Percentiles rank a stretch among this genome's conserved stretches.
Evolutionary conservation across 768 basidiomycete genomes (phyloP).

Genomic region (Boletellus ananiceps): DNA sequence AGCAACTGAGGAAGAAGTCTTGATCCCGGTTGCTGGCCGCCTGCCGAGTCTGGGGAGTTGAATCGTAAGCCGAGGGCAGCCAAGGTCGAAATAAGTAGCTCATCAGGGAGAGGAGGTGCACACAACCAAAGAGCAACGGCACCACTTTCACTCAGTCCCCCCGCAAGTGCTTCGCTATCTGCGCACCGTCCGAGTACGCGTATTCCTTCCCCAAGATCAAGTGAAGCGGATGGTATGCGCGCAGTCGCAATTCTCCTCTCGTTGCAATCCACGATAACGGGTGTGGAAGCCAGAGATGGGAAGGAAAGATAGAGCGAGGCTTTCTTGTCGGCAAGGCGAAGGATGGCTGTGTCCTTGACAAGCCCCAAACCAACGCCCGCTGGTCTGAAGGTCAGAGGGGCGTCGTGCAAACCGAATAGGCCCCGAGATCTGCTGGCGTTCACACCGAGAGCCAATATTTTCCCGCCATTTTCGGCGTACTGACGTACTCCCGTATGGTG

Average conservation of each 20-base stretch:
- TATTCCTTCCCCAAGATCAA: constrained; percentile 14
- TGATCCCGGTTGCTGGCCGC: not conserved
- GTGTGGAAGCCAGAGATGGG: constrained; percentile 12
- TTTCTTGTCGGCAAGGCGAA: constrained; percentile 25
- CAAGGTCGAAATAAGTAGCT: constrained; percentile 19
- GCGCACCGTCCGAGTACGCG: constrained; percentile 19
- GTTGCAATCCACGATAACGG: constrained; percentile 8
- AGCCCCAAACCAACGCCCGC: constrained; percentile 30
- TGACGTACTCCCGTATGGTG: constrained; percentile 44
- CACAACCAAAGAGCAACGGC: constrained; percentile 30
- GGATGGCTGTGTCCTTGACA: constrained; percentile 19
- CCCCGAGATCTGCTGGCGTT: constrained; percentile 50
- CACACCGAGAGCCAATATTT: constrained; percentile 62
- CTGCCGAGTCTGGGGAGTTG: not conserved
- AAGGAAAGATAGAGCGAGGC: constrained; percentile 26
- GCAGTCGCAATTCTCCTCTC: constrained; percentile 1
- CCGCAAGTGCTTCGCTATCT: constrained; percentile 16
- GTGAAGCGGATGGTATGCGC: constrained; percentile 14
- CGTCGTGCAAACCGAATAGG: constrained; percentile 28
- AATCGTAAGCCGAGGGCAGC: constrained; percentile 26
- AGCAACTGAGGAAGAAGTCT: constrained; percentile 27
- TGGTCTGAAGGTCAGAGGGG: constrained; percentile 40
- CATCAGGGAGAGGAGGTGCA: constrained; percentile 20
- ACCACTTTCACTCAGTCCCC: constrained; percentile 24
- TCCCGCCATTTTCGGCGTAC: constrained; percentile 67